Evolutionary conservation across 768 basidiomycete species (phyloP).

Genomic region (Krasilnikovozyma curviuscula): DNA sequence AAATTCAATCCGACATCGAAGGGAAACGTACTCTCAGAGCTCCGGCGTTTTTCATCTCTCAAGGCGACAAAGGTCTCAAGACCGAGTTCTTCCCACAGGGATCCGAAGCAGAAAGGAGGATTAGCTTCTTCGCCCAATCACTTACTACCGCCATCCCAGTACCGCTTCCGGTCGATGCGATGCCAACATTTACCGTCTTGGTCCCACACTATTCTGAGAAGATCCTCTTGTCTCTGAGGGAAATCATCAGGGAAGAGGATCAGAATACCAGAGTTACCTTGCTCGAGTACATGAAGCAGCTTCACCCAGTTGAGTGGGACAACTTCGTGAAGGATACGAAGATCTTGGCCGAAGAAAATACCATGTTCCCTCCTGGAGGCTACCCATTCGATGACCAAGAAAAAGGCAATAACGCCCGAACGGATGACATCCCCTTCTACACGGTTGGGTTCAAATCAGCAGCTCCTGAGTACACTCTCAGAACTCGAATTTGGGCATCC

Average conservation of each 20-base stretch:
- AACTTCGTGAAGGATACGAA: conserved; percentile 99
- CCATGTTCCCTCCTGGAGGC: conserved; percentile 51
- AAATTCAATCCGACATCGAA: conserved; percentile 74
- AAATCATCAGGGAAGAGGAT: conserved; percentile 97
- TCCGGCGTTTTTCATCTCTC: conserved; percentile 94
- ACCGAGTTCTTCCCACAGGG: conserved; percentile 82
- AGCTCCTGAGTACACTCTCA: conserved; percentile 91
- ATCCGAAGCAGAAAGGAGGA: conserved; percentile 88
- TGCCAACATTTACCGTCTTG: conserved; percentile 97
- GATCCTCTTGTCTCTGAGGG: conserved; percentile 87
- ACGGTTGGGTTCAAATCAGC: conserved; percentile 98
- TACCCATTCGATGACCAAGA: conserved; percentile 59
- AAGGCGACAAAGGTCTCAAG: conserved; percentile 68
- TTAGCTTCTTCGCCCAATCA: conserved; percentile 97
- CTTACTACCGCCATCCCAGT: conserved; percentile 87
- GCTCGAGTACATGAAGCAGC: conserved; percentile 91
- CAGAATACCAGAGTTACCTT: conserved; percentile 92
- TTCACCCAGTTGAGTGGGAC: conserved; percentile 96
- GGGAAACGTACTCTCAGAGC: conserved; percentile 82
- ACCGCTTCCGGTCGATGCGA: conserved; percentile 89
- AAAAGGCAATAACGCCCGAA: conserved; percentile 48
- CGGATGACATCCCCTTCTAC: conserved; percentile 89
- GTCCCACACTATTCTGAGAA: conserved; percentile 99
- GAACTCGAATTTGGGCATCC: conserved; percentile 98
- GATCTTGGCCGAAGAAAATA: conserved; percentile 89